These are phyloP conservation scores for Aspergillus sp. DNA, from an alignment of 2,329 filamentous ascomycete species.

Conservation along the genomic window DNA sequence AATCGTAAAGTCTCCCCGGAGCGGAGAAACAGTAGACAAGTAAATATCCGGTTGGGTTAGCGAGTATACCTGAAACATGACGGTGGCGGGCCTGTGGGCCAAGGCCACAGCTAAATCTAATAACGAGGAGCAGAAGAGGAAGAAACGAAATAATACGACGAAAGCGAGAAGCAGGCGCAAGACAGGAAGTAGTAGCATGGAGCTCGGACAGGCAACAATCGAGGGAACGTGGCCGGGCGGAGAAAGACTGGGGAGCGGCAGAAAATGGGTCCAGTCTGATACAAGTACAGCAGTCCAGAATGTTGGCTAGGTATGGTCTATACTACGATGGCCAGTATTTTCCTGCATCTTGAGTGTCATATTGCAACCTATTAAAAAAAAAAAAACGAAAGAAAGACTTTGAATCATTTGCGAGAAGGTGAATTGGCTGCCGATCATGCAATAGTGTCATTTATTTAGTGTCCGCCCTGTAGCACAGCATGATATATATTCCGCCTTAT, in stretches of 20 bases:
- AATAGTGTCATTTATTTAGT: too few relatives aligned
- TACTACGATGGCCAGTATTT: too few relatives aligned
- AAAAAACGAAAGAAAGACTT: too few relatives aligned
- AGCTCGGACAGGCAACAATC: slow-evolving; percentile 4
- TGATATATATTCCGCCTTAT: too few relatives aligned
- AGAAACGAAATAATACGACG: slow-evolving; percentile 9
- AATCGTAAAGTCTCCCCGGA: not conserved
- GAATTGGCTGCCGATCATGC: too few relatives aligned
- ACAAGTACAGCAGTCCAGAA: not conserved
- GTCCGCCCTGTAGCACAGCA: too few relatives aligned
- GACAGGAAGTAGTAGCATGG: slow-evolving; percentile 13
- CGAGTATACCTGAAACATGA: slow-evolving; percentile 33
- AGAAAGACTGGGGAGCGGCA: slow-evolving; percentile 9
- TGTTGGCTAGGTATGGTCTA: too few relatives aligned
- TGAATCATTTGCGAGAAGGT: too few relatives aligned
- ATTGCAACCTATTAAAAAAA: too few relatives aligned
- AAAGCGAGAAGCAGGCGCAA: slow-evolving; percentile 13
- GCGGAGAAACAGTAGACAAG: slow-evolving; percentile 3
- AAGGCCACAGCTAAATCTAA: slow-evolving; percentile 16
- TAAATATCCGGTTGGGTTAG: slow-evolving; percentile 2
- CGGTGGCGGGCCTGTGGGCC: slow-evolving; percentile 23
- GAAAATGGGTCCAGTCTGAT: not conserved
- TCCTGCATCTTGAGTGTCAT: too few relatives aligned
- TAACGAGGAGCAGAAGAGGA: slow-evolving; percentile 15
- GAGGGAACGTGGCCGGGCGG: slow-evolving; percentile 9